Evolutionary conservation across 2,329 filamentous ascomycete species (phyloP).

Genomic region (Botrytis paeoniae): DNA sequence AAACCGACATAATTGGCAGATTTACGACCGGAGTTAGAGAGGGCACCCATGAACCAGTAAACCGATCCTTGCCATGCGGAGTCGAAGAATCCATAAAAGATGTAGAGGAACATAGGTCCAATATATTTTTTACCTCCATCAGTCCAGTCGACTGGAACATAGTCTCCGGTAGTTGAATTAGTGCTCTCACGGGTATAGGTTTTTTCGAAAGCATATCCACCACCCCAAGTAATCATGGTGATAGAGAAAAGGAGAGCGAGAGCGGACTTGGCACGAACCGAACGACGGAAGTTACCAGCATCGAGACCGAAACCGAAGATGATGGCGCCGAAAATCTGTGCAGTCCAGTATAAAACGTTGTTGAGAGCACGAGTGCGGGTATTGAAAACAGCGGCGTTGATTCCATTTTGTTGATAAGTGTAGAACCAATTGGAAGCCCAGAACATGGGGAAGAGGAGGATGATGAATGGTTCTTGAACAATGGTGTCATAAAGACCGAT

Average conservation of each 20-base stretch:
- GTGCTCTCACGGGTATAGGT: slow-evolving; percentile 51
- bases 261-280: slow-evolving; percentile 62
- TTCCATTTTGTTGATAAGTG: slow-evolving; percentile 72
- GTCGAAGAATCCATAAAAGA: slow-evolving; percentile 88
- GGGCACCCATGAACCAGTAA: slow-evolving; percentile 94
- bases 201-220: slow-evolving; percentile 74
- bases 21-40: slow-evolving; percentile 90
- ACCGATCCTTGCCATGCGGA: slow-evolving; percentile 85
- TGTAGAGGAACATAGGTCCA: slow-evolving; percentile 83
- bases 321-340: slow-evolving; percentile 74
- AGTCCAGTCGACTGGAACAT: slow-evolving; percentile 57
- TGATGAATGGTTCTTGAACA: slow-evolving; percentile 65
- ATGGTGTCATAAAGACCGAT: slow-evolving; percentile 73
- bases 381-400: slow-evolving; percentile 70
- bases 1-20: slow-evolving; percentile 88
- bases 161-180: slow-evolving; percentile 20
- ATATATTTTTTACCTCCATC: slow-evolving; percentile 57
- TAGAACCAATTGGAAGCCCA: slow-evolving; percentile 78
- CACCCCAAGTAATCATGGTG: slow-evolving; percentile 79
- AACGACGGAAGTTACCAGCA: slow-evolving; percentile 55
- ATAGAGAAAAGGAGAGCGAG: slow-evolving; percentile 61
- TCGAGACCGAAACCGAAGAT: slow-evolving; percentile 73
- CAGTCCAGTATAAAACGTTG: slow-evolving; percentile 72
- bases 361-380: slow-evolving; percentile 74
- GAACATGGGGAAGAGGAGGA: slow-evolving; percentile 79